Evolutionary conservation across 2,329 filamentous ascomycete species (phyloP).

Genomic region (Aureobasidium melanogenum): DNA sequence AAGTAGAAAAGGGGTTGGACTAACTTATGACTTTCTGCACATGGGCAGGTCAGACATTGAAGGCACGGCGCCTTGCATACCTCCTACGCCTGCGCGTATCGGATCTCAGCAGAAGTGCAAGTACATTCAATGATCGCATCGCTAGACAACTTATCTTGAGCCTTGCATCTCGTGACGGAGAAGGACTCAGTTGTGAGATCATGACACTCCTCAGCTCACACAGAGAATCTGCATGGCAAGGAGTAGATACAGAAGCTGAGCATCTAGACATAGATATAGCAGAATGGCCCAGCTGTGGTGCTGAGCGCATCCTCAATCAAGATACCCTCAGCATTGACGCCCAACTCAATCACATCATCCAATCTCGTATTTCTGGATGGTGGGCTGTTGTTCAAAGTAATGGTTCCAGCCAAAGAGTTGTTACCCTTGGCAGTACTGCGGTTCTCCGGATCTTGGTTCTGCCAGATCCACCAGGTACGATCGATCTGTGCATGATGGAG

Average conservation of each 20-base stretch:
- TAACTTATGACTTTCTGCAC: too few species aligned
- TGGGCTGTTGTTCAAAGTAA: conserved; percentile 36
- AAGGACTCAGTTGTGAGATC: too few species aligned
- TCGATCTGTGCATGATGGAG: conserved; percentile 42
- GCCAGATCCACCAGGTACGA: conserved; percentile 43
- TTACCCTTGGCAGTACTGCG: conserved; percentile 18
- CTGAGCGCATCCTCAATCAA: conserved; percentile 33
- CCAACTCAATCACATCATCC: conserved; percentile 32
- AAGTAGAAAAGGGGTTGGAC: too few species aligned
- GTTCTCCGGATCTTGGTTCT: conserved; percentile 32
- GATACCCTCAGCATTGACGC: conserved; percentile 27
- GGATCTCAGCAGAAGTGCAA: too few species aligned
- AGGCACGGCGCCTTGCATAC: too few species aligned
- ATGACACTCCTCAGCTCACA: too few species aligned
- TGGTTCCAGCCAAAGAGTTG: conserved; percentile 32
- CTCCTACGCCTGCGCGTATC: too few species aligned
- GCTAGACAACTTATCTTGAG: too few species aligned
- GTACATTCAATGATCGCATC: too few species aligned
- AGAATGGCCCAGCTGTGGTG: conserved; percentile 37
- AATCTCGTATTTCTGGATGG: conserved; percentile 35
- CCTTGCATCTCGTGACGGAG: too few species aligned
- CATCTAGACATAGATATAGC: conserved; percentile 34
- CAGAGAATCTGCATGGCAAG: background rate
- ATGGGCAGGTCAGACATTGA: too few species aligned
- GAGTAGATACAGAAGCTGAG: background rate